These are phyloP conservation scores for Colletotrichum sp. DNA, from an alignment of 2,329 filamentous ascomycete genomes.

Conservation along the genomic window DNA sequence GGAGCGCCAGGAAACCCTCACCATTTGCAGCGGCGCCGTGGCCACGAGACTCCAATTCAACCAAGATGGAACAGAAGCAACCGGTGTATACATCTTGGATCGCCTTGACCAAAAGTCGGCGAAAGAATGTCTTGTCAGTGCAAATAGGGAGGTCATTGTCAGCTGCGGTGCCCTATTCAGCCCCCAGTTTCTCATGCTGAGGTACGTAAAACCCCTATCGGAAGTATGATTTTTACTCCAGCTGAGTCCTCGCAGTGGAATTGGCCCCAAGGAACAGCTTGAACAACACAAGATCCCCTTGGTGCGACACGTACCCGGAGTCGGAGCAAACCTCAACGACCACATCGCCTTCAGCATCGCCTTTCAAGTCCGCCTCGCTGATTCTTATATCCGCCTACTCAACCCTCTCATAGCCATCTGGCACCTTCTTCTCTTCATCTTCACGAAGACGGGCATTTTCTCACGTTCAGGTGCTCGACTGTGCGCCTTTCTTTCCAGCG, in stretches of 20 bases:
- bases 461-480: slow-evolving; percentile 21
- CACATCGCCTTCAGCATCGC: slow-evolving; percentile 31
- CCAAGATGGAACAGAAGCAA: slow-evolving; percentile 21
- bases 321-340: slow-evolving; percentile 31
- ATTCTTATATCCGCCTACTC: slow-evolving; percentile 27
- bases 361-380: slow-evolving; percentile 27
- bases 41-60: slow-evolving; percentile 31
- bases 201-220: neutral
- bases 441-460: slow-evolving; percentile 31
- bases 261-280: slow-evolving; percentile 29
- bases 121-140: slow-evolving; percentile 26
- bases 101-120: neutral
- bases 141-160: slow-evolving; percentile 34
- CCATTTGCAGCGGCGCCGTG: slow-evolving; percentile 33
- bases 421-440: slow-evolving; percentile 31
- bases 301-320: slow-evolving; percentile 28
- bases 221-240: neutral
- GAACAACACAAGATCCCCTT: slow-evolving; percentile 25
- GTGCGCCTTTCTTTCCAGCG: slow-evolving; percentile 29
- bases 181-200: slow-evolving; percentile 35
- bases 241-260: slow-evolving; percentile 27
- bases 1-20: slow-evolving; percentile 25
- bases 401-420: slow-evolving; percentile 28
- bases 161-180: slow-evolving; percentile 31
- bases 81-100: slow-evolving; percentile 27